Evolutionary conservation across 768 basidiomycete species (phyloP).

Genomic region (Tulasnella sp.): DNA sequence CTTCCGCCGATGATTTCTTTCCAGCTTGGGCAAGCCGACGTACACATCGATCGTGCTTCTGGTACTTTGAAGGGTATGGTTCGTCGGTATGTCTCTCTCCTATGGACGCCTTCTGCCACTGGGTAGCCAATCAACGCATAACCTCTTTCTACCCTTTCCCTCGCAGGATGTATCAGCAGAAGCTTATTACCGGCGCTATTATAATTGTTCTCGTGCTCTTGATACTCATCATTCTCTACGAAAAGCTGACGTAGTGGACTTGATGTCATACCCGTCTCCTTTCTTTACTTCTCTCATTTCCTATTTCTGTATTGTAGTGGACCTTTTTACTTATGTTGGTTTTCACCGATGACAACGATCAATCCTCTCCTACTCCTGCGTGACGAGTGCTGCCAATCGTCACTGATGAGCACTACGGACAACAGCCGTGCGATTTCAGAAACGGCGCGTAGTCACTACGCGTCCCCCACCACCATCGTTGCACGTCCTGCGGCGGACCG

Average conservation of each 20-base stretch:
- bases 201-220: slow-evolving; percentile 73
- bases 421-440: too few relatives aligned
- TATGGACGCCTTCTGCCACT: background rate
- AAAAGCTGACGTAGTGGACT: slow-evolving; percentile 37
- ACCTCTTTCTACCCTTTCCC: background rate
- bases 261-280: background rate
- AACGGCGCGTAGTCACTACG: too few relatives aligned
- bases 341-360: too few relatives aligned
- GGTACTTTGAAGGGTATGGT: slow-evolving; percentile 94
- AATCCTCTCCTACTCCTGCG: too few relatives aligned
- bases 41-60: slow-evolving; percentile 80
- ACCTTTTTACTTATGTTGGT: too few relatives aligned
- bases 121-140: background rate
- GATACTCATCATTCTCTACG: slow-evolving; percentile 69
- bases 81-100: slow-evolving; percentile 50
- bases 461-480: too few relatives aligned
- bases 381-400: too few relatives aligned
- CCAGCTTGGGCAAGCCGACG: slow-evolving; percentile 76
- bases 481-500: too few relatives aligned
- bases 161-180: slow-evolving; percentile 95
- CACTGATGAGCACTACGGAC: too few relatives aligned
- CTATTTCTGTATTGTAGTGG: too few relatives aligned
- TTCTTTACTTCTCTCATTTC: background rate
- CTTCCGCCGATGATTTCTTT: background rate
- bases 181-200: slow-evolving; percentile 75